A percentile compares a stretch with the other conserved stretches of the same genome.
Evolutionary conservation across 164 flowering plant species (phyloP).

Genomic region (Chimonanthus praecox): DNA sequence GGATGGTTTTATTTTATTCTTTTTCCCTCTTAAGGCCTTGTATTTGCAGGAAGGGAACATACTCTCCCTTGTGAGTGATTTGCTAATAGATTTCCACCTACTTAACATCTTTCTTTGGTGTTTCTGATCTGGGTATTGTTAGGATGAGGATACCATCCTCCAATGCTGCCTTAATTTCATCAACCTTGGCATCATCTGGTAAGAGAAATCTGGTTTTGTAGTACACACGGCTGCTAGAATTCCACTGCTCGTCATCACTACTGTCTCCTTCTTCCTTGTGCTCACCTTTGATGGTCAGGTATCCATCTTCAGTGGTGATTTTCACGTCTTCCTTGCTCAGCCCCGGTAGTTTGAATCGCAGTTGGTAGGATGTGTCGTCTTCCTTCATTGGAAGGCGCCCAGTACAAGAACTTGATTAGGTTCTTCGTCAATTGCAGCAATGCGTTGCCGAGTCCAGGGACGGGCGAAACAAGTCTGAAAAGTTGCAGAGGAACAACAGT

Average conservation of each 20-base stretch:
- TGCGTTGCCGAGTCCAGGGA: slow-evolving; percentile 51
- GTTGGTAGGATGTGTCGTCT: slow-evolving; percentile 51
- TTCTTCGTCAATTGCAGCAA: slow-evolving; percentile 53
- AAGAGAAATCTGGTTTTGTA: slow-evolving; percentile 47
- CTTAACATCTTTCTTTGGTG: slow-evolving; percentile 38
- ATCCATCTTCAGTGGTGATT: slow-evolving; percentile 62
- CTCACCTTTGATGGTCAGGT: slow-evolving; percentile 55
- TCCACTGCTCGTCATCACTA: slow-evolving; percentile 33
- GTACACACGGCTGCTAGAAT: slow-evolving; percentile 35
- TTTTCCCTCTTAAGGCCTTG: too few species aligned
- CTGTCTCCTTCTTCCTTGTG: slow-evolving; percentile 53
- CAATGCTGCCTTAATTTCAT: slow-evolving; percentile 75
- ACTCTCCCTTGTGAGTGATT: too few species aligned
- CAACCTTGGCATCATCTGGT: slow-evolving; percentile 73
- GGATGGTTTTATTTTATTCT: too few species aligned
- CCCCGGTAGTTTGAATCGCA: slow-evolving; percentile 58
- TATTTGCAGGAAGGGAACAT: too few species aligned
- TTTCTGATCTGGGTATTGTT: slow-evolving; percentile 49
- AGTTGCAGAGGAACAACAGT: not conserved
- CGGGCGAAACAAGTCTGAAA: slow-evolving; percentile 36
- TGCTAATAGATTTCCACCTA: slow-evolving; percentile 42
- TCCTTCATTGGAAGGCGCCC: slow-evolving; percentile 50
- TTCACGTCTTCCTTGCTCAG: slow-evolving; percentile 69
- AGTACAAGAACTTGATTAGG: slow-evolving; percentile 48
- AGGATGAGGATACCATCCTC: slow-evolving; percentile 69